phyloP scores from a whole-genome alignment of 257 asterid genomes.

The Jacaranda copaia region DNA sequence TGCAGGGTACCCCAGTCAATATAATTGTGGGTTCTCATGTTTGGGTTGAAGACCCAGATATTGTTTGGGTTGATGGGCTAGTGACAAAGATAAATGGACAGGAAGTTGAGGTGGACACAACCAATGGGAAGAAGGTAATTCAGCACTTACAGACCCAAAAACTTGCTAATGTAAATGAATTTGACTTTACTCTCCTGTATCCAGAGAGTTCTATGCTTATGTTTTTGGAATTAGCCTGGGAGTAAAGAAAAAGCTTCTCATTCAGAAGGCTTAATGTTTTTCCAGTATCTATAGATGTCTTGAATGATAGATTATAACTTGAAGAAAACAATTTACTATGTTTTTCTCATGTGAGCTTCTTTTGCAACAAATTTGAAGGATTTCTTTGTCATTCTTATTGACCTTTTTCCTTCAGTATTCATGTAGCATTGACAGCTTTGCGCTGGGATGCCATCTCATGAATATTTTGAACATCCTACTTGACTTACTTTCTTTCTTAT shows the following conservation, averaged over 20 bases:
- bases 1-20: slow-evolving; percentile 90
- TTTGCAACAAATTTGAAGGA: too few species aligned
- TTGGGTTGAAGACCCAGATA: slow-evolving; percentile 85
- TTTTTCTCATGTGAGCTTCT: background rate
- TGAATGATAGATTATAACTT: slow-evolving; percentile 8
- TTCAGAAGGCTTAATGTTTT: background rate
- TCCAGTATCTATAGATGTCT: background rate
- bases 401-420: background rate
- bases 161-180: slow-evolving; percentile 11
- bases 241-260: background rate
- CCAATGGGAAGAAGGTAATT: slow-evolving; percentile 74
- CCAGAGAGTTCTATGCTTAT: background rate
- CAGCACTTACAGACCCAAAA: slow-evolving; percentile 23
- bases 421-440: background rate
- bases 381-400: background rate
- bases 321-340: background rate
- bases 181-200: background rate
- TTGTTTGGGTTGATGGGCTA: slow-evolving; percentile 82
- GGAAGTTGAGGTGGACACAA: slow-evolving; percentile 66
- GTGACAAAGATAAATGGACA: slow-evolving; percentile 81
- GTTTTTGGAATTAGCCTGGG: background rate
- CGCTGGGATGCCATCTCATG: background rate
- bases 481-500: background rate
- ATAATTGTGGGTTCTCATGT: slow-evolving; percentile 89
- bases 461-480: background rate